phyloP scores from a whole-genome alignment of 2,329 filamentous ascomycete species.

The Exophiala viscosa region DNA sequence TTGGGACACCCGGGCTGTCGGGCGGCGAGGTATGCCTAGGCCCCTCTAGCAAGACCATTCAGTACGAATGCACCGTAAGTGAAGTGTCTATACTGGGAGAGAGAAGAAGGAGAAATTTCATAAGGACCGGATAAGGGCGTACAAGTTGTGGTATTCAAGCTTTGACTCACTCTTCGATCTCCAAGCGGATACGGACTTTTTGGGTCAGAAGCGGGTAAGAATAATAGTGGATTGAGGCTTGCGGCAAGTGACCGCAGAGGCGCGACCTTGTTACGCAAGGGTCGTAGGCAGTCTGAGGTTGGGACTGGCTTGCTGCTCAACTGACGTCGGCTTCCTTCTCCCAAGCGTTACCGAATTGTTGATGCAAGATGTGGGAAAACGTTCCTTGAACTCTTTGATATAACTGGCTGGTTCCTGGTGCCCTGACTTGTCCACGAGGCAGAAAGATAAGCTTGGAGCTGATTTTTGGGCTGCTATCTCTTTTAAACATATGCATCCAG shows the following conservation, averaged over 20 bases:
- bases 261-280: neutral
- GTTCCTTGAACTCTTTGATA: neutral
- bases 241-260: neutral
- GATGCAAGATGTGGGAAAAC: neutral
- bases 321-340: neutral
- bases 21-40: slow-evolving; percentile 10
- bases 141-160: neutral
- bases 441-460: slow-evolving; percentile 13
- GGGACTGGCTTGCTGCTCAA: neutral
- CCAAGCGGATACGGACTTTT: neutral
- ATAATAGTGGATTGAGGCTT: neutral
- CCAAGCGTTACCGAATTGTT: neutral
- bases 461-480: neutral
- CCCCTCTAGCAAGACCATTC: slow-evolving; percentile 25
- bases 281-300: neutral
- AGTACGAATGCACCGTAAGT: slow-evolving; percentile 10
- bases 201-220: neutral
- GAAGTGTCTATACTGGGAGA: neutral
- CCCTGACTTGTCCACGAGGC: neutral
- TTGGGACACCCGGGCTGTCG: slow-evolving; percentile 7
- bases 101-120: neutral
- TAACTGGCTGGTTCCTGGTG: neutral
- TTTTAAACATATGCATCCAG: no score
- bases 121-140: neutral
- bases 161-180: slow-evolving; percentile 1